A percentile compares a stretch with the other conserved stretches of the same genome.
Evolutionary conservation across 2,329 filamentous ascomycete genomes (phyloP).

Genomic region (Aplosporella prunicola): DNA sequence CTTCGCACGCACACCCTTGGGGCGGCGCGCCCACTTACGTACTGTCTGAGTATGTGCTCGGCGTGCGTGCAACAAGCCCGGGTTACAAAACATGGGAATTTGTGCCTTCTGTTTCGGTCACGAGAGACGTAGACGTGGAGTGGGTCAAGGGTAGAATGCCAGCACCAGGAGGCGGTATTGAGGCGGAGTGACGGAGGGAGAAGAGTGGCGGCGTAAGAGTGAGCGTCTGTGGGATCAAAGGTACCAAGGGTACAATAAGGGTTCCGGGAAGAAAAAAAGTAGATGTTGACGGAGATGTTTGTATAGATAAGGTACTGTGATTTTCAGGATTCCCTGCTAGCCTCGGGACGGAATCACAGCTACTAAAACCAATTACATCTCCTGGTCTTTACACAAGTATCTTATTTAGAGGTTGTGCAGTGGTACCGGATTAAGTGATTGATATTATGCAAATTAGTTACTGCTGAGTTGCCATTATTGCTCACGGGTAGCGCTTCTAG

Average conservation of each 20-base stretch:
- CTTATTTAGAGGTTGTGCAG: too few species aligned
- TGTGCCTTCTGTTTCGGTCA: neutral
- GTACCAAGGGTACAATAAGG: constrained; percentile 1
- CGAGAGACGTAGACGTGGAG: neutral
- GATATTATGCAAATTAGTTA: too few species aligned
- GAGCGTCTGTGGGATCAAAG: constrained; percentile 1
- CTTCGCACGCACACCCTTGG: constrained; percentile 37
- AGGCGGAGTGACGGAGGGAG: constrained; percentile 1
- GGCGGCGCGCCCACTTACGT: constrained; percentile 38
- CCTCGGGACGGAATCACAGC: too few species aligned
- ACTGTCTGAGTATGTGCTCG: constrained; percentile 14
- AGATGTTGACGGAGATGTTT: too few species aligned
- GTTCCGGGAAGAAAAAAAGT: constrained; percentile 2
- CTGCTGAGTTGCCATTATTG: too few species aligned
- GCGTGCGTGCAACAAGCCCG: neutral
- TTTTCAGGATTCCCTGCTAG: too few species aligned
- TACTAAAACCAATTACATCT: too few species aligned
- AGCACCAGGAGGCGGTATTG: neutral
- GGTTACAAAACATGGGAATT: constrained; percentile 3
- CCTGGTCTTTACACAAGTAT: too few species aligned
- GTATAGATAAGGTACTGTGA: too few species aligned
- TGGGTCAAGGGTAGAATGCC: constrained; percentile 6
- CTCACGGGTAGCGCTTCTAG: too few species aligned
- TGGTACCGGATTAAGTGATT: too few species aligned
- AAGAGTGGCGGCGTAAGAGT: neutral